These are phyloP conservation scores for Aquilaria agallochum DNA, from an alignment of 441 rosid genomes.

Conservation along the genomic window DNA sequence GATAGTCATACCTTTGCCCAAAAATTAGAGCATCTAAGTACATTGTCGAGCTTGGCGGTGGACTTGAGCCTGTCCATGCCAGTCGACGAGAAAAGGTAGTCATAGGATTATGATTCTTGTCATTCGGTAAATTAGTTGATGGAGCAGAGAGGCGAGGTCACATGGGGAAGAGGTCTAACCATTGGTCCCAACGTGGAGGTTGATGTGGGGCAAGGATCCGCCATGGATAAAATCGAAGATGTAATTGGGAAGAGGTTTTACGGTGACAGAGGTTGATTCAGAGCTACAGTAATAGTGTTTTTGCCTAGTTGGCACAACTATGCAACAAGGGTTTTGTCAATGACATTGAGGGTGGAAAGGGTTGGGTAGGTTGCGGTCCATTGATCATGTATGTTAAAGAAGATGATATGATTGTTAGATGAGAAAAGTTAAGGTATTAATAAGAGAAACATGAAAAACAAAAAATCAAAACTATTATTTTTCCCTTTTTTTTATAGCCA, in stretches of 20 bases:
- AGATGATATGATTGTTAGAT: too few species aligned
- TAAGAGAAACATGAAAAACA: too few species aligned
- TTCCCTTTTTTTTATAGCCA: too few species aligned
- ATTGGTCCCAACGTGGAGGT: conserved; percentile 55
- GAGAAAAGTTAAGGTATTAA: too few species aligned
- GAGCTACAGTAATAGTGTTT: conserved; percentile 29
- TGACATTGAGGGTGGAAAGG: too few species aligned
- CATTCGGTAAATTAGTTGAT: conserved; percentile 42
- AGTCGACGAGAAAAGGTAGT: conserved; percentile 67
- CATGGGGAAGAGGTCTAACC: conserved; percentile 95
- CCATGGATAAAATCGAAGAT: conserved; percentile 53
- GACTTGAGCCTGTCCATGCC: conserved; percentile 91
- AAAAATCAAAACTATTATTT: too few species aligned
- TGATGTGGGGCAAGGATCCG: conserved; percentile 56
- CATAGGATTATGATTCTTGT: conserved; percentile 64
- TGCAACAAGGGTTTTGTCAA: too few species aligned
- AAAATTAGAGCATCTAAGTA: conserved; percentile 66
- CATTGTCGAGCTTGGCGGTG: conserved; percentile 47
- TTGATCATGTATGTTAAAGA: too few species aligned
- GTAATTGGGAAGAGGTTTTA: conserved; percentile 34
- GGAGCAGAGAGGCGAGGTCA: conserved; percentile 61
- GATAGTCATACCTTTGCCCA: conserved; percentile 54
- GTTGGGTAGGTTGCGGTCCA: too few species aligned
- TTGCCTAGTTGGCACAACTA: conserved; percentile 24
- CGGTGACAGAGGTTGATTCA: conserved; percentile 17